phyloP scores from a whole-genome alignment of 2,329 filamentous ascomycete species.

The Pezicula rhizophila region DNA sequence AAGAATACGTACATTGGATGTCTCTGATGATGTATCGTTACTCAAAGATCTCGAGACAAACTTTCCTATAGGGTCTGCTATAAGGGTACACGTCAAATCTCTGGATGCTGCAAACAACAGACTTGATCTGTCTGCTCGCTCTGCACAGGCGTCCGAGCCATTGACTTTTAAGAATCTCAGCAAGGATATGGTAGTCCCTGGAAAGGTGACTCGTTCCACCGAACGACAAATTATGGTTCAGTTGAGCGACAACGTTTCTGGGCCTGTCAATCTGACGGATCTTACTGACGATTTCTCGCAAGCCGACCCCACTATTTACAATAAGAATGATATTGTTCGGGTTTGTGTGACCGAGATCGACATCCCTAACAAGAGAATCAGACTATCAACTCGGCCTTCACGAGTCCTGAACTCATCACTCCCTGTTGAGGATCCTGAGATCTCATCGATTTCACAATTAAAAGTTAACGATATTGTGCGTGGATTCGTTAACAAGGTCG shows the following conservation, averaged over 20 bases:
- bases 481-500: constrained; percentile 86
- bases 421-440: constrained; percentile 73
- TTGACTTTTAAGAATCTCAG: constrained; percentile 68
- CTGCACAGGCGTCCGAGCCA: constrained; percentile 46
- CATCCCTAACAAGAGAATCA: constrained; percentile 74
- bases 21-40: constrained; percentile 78
- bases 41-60: constrained; percentile 69
- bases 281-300: constrained; percentile 81
- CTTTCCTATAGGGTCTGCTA: constrained; percentile 85
- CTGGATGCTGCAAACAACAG: constrained; percentile 68
- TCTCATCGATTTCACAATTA: constrained; percentile 65
- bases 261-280: constrained; percentile 75
- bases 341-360: constrained; percentile 83
- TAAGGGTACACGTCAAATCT: constrained; percentile 71
- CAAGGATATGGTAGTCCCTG: constrained; percentile 74
- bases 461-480: constrained; percentile 73
- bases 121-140: constrained; percentile 76
- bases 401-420: constrained; percentile 83
- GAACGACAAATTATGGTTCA: constrained; percentile 82
- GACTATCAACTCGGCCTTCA: constrained; percentile 78
- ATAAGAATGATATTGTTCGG: constrained; percentile 79
- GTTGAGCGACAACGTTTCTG: constrained; percentile 73
- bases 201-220: constrained; percentile 76
- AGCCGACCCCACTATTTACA: constrained; percentile 67
- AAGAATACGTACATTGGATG: constrained; percentile 73